Evolutionary conservation across 2,329 filamentous ascomycete species (phyloP), one percentile per base, ranked within the genome.

Genomic region (Fusarium sp.): DNA sequence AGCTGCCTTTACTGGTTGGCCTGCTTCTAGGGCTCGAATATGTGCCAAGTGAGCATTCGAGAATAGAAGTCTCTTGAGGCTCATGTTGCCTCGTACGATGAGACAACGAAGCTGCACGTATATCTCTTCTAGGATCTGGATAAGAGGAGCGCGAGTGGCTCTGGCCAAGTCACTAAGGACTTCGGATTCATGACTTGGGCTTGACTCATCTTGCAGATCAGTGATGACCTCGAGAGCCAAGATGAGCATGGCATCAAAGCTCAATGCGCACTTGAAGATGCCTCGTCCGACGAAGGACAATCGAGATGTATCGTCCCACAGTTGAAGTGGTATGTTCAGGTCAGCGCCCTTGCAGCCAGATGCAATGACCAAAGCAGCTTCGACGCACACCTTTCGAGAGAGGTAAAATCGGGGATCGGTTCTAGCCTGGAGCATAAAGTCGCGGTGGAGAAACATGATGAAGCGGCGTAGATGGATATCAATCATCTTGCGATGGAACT

Each of bases 401-500:
- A 73, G 71, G 46, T 73, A 73, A 38, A 73, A 73, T 8, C 60
- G 66, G 9, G 71, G 63, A 30, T 73, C 67, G 5, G 48, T 45
- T 20, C 56, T 62, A 7, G 71, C 68, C 26, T 70, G 64, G 12
- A 73, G 63, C 71, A 73, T 73, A 42, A 73, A 73, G 54, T 73
- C 70, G 23, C 71, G 71, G 24, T 73, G 71, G 26, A 73, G 66
- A 32, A 73, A 73, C 66, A 73, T 67, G 43, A 66, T 71, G 44
- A 73, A 73, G 6, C 71, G 68, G 10, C 71, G 68, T 9, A 73
- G 24, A 11, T 73, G 69, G 9, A 73, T 66, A 15, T 73, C 71
- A 26, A 73, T 62, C 19, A 73, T 30, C 21, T 70, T 68, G 8
- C 58, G 62, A n/a, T 73, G 71, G 17, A 73, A 73, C 6, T 69